A percentile compares a stretch with the other conserved stretches of the same genome.
Conservation (phyloP, 805 yeast genomes). For the Cyberlindnera euphorbiiphila region DNA sequence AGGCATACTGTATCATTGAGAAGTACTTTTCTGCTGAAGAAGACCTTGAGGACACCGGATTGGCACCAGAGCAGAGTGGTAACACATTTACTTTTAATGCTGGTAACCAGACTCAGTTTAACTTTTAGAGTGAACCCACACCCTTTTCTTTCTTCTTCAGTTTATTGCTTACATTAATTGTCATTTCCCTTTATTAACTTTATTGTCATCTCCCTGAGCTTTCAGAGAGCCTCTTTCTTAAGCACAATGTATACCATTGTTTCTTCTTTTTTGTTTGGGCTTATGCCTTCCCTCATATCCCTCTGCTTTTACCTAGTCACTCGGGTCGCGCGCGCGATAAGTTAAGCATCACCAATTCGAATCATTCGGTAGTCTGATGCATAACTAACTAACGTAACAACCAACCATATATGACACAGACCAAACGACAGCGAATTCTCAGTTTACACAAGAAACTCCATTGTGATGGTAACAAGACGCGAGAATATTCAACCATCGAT, state of each 20-base stretch:
- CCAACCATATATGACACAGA: neutral
- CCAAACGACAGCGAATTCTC: constrained; percentile 5
- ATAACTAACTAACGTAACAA: too few relatives aligned
- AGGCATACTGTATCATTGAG: constrained; percentile 86
- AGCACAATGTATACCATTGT: too few relatives aligned
- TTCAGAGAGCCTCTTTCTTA: too few relatives aligned
- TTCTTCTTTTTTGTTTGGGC: neutral
- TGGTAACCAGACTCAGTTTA: constrained; percentile 40
- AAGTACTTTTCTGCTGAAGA: constrained; percentile 88
- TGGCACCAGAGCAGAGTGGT: constrained; percentile 74
- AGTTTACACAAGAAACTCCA: constrained; percentile 5
- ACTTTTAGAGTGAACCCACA: constrained; percentile 16
- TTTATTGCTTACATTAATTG: neutral
- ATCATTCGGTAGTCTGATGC: too few relatives aligned
- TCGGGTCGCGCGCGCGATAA: too few relatives aligned
- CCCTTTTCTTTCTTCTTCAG: neutral
- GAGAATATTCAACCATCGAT: neutral
- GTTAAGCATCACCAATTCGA: too few relatives aligned
- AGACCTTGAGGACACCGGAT: constrained; percentile 64
- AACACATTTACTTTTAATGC: constrained; percentile 88
- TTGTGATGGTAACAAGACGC: neutral
- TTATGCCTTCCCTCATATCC: neutral
- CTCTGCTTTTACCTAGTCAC: neutral
- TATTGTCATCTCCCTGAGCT: constrained; percentile 1
- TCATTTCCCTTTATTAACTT: neutral